Evolutionary conservation across 164 flowering plant genomes (phyloP).

Genomic region (Sedum album): DNA sequence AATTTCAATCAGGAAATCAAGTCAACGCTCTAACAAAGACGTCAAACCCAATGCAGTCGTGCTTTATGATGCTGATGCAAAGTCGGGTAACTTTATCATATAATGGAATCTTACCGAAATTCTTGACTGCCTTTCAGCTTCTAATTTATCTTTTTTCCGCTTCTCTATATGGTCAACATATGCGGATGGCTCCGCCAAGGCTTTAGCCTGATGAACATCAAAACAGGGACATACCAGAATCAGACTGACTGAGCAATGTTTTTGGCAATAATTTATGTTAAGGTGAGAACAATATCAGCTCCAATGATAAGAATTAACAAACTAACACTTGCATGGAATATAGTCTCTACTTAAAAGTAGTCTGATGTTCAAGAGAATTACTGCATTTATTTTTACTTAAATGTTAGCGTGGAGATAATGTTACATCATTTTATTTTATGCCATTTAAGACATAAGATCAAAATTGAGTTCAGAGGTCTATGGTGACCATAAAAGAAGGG

Average conservation of each 20-base stretch:
- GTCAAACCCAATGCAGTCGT: too few species aligned
- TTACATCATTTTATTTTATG: background rate
- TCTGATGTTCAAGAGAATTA: background rate
- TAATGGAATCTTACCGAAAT: slow-evolving; percentile 55
- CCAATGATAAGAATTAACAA: background rate
- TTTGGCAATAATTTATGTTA: too few species aligned
- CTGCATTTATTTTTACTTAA: background rate
- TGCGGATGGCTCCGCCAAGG: slow-evolving; percentile 57
- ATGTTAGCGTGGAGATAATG: background rate
- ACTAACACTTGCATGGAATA: background rate
- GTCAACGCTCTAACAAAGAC: background rate
- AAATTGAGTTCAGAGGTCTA: background rate
- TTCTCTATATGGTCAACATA: slow-evolving; percentile 60
- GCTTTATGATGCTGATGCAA: background rate
- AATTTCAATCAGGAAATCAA: background rate
- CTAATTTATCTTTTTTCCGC: slow-evolving; percentile 64
- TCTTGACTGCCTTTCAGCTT: slow-evolving; percentile 47
- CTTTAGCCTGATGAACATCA: slow-evolving; percentile 45
- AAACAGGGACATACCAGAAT: too few species aligned
- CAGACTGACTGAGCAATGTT: too few species aligned
- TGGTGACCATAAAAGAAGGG: slow-evolving; percentile 4
- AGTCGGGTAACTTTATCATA: background rate
- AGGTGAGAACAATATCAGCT: background rate
- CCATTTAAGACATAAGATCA: too few species aligned
- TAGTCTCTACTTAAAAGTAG: too few species aligned